phyloP scores from a whole-genome alignment of 345 rosid species.

The Psidium guajava region DNA sequence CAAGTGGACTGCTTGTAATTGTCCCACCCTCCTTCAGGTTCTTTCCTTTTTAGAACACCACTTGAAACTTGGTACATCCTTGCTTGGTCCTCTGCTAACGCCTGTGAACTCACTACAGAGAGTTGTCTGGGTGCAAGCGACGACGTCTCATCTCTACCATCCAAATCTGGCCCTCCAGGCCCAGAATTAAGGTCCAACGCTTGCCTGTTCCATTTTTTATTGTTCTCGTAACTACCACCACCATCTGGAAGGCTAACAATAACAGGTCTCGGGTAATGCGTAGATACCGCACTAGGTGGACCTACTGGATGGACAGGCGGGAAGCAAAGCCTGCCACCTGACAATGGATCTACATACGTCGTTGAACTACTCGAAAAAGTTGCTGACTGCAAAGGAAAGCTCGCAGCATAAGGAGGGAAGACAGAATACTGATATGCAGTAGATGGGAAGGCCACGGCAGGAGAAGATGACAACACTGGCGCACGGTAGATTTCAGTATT shows the following conservation, averaged over 20 bases:
- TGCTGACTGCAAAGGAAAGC: constrained; percentile 49
- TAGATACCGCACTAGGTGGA: constrained; percentile 39
- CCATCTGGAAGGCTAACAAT: constrained; percentile 51
- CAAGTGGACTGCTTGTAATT: constrained; percentile 67
- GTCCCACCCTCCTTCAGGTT: constrained; percentile 93
- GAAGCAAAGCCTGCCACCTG: constrained; percentile 53
- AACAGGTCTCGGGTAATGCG: constrained; percentile 53
- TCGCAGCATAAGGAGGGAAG: constrained; percentile 43
- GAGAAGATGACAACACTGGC: constrained; percentile 66
- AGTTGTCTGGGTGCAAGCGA: constrained; percentile 37
- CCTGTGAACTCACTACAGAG: constrained; percentile 38
- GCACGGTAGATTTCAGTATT: constrained; percentile 53
- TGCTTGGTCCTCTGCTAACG: constrained; percentile 51
- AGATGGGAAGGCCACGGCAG: constrained; percentile 60
- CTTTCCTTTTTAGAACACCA: constrained; percentile 67
- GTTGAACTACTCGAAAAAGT: constrained; percentile 62
- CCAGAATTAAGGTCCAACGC: constrained; percentile 70
- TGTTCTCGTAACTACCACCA: constrained; percentile 27
- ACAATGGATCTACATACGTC: constrained; percentile 53
- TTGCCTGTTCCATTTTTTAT: constrained; percentile 62
- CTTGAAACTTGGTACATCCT: constrained; percentile 62
- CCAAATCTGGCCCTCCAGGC: constrained; percentile 56
- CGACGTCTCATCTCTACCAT: constrained; percentile 55
- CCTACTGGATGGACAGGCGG: constrained; percentile 51
- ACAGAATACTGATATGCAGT: constrained; percentile 59